Percentiles rank a stretch among this genome's conserved stretches.
Evolutionary conservation across 2,329 filamentous ascomycete genomes (phyloP).

Genomic region (Trichophyton mentagrophytes): DNA sequence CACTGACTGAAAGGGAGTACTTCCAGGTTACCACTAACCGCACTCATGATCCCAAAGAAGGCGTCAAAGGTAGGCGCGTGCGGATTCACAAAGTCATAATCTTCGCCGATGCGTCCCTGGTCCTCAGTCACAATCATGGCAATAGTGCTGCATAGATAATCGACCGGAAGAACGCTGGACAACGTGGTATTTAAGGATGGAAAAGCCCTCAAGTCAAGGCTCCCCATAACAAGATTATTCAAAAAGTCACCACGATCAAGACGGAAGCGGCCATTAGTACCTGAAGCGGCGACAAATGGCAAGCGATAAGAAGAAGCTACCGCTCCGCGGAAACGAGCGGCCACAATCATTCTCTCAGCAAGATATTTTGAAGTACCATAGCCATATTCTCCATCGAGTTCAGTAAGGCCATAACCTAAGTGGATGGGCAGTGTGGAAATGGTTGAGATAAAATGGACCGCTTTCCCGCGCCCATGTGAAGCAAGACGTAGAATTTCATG

Average conservation of each 20-base stretch:
- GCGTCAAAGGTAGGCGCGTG: background rate
- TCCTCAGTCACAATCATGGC: constrained; percentile 2
- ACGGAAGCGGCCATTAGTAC: background rate
- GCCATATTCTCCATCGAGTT: constrained; percentile 1
- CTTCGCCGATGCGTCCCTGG: background rate
- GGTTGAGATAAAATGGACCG: background rate
- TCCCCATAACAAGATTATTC: constrained; percentile 3
- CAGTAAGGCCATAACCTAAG: constrained; percentile 1
- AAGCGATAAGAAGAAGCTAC: constrained; percentile 1
- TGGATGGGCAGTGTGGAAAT: constrained; percentile 2
- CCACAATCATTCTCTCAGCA: constrained; percentile 2
- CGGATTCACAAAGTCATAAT: constrained; percentile 2
- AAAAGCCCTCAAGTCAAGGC: background rate
- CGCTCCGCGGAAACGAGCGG: constrained; percentile 2
- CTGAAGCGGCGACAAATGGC: background rate
- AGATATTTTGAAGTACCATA: constrained; percentile 3
- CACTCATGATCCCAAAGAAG: background rate
- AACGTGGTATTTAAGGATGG: background rate
- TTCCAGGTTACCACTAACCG: background rate
- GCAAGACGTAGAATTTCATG: background rate
- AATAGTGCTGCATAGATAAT: constrained; percentile 2
- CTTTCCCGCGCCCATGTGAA: background rate
- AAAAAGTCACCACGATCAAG: constrained; percentile 3
- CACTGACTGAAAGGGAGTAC: background rate
- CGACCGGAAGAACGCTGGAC: background rate